These are phyloP conservation scores for Cryptococcus hybrid DNA, from an alignment of 1,284 basidiomycete species.

Conservation along the genomic window DNA sequence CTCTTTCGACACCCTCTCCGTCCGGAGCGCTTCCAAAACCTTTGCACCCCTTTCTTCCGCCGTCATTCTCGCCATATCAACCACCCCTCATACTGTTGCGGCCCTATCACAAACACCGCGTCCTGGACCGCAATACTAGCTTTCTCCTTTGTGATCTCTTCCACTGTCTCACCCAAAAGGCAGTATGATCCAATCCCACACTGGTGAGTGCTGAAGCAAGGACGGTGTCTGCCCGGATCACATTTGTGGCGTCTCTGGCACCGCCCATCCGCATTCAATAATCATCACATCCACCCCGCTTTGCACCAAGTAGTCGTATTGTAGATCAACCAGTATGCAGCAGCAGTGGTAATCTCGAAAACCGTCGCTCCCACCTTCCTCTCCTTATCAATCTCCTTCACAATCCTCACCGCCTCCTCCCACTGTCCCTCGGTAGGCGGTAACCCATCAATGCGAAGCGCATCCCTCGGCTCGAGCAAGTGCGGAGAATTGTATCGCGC, in stretches of 20 bases:
- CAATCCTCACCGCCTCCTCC: slow-evolving; percentile 52
- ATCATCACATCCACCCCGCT: slow-evolving; percentile 70
- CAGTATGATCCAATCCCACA: slow-evolving; percentile 91
- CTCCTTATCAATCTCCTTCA: slow-evolving; percentile 58
- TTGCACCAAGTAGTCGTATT: slow-evolving; percentile 39
- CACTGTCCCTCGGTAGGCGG: slow-evolving; percentile 61
- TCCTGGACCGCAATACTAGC: slow-evolving; percentile 71
- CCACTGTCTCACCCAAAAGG: slow-evolving; percentile 77
- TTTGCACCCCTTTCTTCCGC: slow-evolving; percentile 43
- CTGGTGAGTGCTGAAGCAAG: slow-evolving; percentile 77
- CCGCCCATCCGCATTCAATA: slow-evolving; percentile 95
- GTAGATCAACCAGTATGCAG: slow-evolving; percentile 72
- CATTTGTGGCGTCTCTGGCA: slow-evolving; percentile 87
- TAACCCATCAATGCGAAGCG: slow-evolving; percentile 65
- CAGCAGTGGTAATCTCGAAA: slow-evolving; percentile 83
- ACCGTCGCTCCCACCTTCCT: slow-evolving; percentile 58
- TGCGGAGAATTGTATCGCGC: slow-evolving; percentile 95
- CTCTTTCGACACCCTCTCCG: not conserved
- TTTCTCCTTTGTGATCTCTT: slow-evolving; percentile 78
- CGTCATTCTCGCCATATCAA: slow-evolving; percentile 50
- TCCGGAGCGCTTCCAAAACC: slow-evolving; percentile 23
- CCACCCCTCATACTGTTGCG: slow-evolving; percentile 62
- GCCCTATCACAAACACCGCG: slow-evolving; percentile 71
- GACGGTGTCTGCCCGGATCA: slow-evolving; percentile 67
- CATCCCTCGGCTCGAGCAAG: slow-evolving; percentile 74